Conservation (phyloP, 2,329 filamentous ascomycete genomes). For the Epichloe gansuensis region DNA sequence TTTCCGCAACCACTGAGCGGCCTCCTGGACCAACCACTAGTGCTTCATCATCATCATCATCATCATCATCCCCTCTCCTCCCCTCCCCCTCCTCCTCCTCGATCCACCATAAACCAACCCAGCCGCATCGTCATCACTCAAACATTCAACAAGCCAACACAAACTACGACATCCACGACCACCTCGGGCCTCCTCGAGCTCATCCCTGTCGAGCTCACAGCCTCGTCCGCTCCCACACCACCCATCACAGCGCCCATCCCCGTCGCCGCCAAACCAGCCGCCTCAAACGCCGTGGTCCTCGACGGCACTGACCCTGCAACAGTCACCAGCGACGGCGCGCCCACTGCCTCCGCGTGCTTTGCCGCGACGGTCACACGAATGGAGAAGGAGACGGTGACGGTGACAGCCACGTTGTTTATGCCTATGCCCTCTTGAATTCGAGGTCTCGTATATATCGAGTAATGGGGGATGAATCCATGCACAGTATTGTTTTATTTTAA, state of each 20-base stretch:
- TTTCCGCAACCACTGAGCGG: not conserved
- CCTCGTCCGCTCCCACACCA: not conserved
- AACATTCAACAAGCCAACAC: slow-evolving; percentile 15
- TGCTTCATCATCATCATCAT: not conserved
- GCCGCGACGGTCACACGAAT: slow-evolving; percentile 26
- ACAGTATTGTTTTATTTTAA: too few species aligned
- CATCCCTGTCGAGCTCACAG: slow-evolving; percentile 14
- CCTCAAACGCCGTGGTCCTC: slow-evolving; percentile 7
- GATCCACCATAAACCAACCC: not conserved
- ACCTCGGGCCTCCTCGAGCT: slow-evolving; percentile 16
- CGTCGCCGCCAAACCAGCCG: slow-evolving; percentile 2
- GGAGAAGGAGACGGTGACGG: slow-evolving; percentile 19
- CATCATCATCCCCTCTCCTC: not conserved
- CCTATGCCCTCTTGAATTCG: not conserved
- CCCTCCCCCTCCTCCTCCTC: not conserved
- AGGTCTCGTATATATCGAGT: too few species aligned
- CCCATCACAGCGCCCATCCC: not conserved
- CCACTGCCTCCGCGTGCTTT: slow-evolving; percentile 24
- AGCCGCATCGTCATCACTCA: slow-evolving; percentile 15
- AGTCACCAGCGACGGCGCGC: slow-evolving; percentile 16
- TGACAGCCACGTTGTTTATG: slow-evolving; percentile 15
- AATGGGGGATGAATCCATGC: too few species aligned
- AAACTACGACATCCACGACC: not conserved
- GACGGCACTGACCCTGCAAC: slow-evolving; percentile 7
- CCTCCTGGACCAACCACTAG: not conserved